phyloP scores from a whole-genome alignment of 495 filamentous ascomycete genomes.

The Lophiostoma macrostomum region DNA sequence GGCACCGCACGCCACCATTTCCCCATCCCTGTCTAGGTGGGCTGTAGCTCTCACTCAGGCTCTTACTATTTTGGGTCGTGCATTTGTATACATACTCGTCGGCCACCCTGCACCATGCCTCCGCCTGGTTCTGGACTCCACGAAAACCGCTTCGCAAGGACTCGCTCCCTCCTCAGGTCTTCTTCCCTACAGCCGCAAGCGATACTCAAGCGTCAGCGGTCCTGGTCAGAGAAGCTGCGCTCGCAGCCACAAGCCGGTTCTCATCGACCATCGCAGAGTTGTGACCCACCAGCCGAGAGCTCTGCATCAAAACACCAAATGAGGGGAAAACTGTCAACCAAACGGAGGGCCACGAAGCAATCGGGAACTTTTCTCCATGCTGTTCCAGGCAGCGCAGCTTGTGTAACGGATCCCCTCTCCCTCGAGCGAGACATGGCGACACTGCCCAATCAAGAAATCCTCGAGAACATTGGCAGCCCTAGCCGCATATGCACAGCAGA shows the following conservation, averaged over 20 bases:
- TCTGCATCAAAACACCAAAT: no score
- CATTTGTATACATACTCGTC: slow-evolving; percentile 26
- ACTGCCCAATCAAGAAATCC: slow-evolving; percentile 38
- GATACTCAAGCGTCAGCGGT: slow-evolving; percentile 1
- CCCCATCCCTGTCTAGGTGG: neutral
- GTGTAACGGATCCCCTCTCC: slow-evolving; percentile 21
- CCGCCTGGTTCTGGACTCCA: slow-evolving; percentile 15
- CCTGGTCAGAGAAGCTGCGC: slow-evolving; percentile 5
- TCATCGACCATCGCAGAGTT: slow-evolving; percentile 10
- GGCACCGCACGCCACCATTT: slow-evolving; percentile 3
- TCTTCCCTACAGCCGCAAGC: neutral
- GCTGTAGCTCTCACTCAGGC: slow-evolving; percentile 9
- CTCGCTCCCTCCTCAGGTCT: slow-evolving; percentile 11
- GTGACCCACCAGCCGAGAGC: neutral
- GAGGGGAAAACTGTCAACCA: slow-evolving; percentile 10
- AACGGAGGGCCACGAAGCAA: slow-evolving; percentile 12
- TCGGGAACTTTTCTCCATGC: slow-evolving; percentile 34
- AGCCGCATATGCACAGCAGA: slow-evolving; percentile 13
- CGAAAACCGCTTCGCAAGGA: slow-evolving; percentile 13
- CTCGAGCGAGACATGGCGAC: slow-evolving; percentile 39
- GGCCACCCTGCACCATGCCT: slow-evolving; percentile 15
- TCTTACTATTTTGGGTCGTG: slow-evolving; percentile 27
- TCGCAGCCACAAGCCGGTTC: slow-evolving; percentile 3
- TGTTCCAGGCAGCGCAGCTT: slow-evolving; percentile 24
- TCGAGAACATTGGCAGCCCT: slow-evolving; percentile 25